Conservation (phyloP, 2,329 filamentous ascomycete genomes). For the Shiraia bambusicola region DNA sequence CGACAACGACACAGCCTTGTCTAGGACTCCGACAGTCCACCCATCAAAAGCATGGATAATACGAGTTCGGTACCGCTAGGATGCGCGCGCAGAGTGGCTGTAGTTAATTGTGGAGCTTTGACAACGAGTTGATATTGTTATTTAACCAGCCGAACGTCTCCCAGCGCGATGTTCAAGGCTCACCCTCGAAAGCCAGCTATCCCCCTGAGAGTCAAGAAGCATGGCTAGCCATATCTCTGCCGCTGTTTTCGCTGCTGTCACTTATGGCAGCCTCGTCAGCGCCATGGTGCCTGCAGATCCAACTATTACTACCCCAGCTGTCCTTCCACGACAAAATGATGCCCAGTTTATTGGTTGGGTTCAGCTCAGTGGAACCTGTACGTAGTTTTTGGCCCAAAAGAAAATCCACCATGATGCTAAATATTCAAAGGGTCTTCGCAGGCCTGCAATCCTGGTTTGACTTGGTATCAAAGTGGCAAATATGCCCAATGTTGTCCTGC, state of each 20-base stretch:
- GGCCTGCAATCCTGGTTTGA: constrained; percentile 24
- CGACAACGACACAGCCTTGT: constrained; percentile 5
- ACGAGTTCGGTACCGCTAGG: constrained; percentile 9
- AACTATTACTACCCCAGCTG: constrained; percentile 31
- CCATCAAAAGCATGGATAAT: constrained; percentile 4
- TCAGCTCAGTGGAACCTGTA: constrained; percentile 23
- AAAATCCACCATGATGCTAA: constrained; percentile 3
- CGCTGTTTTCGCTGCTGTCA: constrained; percentile 14
- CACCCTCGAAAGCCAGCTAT: neutral
- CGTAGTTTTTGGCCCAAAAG: neutral
- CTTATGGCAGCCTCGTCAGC: constrained; percentile 12
- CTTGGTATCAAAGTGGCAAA: constrained; percentile 31
- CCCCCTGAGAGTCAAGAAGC: neutral
- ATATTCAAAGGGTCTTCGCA: constrained; percentile 21
- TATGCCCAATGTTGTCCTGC: constrained; percentile 36
- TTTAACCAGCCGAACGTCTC: constrained; percentile 5
- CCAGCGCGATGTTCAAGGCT: neutral
- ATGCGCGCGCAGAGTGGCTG: constrained; percentile 12
- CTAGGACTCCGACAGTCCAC: constrained; percentile 9
- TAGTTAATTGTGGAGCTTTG: constrained; percentile 1
- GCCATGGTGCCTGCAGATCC: constrained; percentile 28
- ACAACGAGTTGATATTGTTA: constrained; percentile 4
- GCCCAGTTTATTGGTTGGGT: constrained; percentile 31
- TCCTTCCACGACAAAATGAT: constrained; percentile 30
- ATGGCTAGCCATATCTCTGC: constrained; percentile 21